Evolutionary conservation across 192 early-diverging fungal genomes (phyloP).

Genomic region (Coemansia furcata): DNA sequence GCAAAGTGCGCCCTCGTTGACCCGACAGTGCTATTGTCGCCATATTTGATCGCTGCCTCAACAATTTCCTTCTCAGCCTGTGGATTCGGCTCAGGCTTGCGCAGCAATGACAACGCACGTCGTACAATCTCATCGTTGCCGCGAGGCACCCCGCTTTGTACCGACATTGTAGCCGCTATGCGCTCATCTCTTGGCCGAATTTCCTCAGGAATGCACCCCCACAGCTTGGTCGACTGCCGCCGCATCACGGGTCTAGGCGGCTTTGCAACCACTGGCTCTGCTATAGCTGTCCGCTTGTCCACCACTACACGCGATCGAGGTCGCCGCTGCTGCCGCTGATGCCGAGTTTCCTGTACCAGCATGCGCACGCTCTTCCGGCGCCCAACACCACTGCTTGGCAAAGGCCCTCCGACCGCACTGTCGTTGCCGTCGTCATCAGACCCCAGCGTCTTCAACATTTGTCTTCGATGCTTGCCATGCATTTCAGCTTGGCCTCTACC

Average conservation of each 20-base stretch:
- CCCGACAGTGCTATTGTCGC: slow-evolving; percentile 28
- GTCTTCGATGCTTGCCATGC: not conserved
- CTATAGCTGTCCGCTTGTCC: not conserved
- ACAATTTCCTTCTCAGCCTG: slow-evolving; percentile 51
- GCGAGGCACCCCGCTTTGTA: not conserved
- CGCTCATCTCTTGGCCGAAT: slow-evolving; percentile 32
- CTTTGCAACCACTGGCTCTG: not conserved
- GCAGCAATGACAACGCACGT: slow-evolving; percentile 47
- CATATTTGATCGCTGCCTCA: slow-evolving; percentile 46
- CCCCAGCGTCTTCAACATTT: not conserved
- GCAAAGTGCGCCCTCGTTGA: slow-evolving; percentile 52
- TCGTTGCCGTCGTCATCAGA: not conserved
- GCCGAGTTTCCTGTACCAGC: slow-evolving; percentile 51
- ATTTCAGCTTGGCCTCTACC: not conserved
- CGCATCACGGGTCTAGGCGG: slow-evolving; percentile 31
- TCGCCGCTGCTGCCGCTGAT: slow-evolving; percentile 14
- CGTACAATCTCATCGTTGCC: slow-evolving; percentile 50
- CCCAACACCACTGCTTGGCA: slow-evolving; percentile 2
- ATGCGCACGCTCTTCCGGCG: slow-evolving; percentile 54
- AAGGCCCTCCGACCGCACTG: not conserved
- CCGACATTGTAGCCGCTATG: not conserved
- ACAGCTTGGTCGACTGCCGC: slow-evolving; percentile 55
- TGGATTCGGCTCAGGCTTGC: slow-evolving; percentile 46
- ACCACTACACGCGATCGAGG: not conserved
- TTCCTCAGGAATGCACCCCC: slow-evolving; percentile 53